Base-by-base conservation (phyloP, 2,329 filamentous ascomycete species). In the Cladosporium sp. region DNA sequence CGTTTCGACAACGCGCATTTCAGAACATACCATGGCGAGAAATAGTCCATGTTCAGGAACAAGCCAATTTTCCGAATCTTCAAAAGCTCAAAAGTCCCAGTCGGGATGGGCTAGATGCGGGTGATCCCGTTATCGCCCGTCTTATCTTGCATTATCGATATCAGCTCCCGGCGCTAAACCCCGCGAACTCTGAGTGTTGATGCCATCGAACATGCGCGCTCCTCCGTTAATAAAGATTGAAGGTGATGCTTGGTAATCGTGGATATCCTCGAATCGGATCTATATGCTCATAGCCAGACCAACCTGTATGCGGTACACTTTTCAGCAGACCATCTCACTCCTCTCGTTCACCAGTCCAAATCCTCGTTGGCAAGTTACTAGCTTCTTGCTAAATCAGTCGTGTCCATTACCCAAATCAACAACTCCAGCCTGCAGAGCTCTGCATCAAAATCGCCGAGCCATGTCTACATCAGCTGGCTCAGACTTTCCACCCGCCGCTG, bases 401-500 rank as follows among this genome's bases (percentile, higher is more conserved):
- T 9, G 22, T 27, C 22, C 22, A 9, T 27, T 27, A 9, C 22
- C 22, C 22, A 27, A 4, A 5, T 27, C 22, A 27, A 27, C 22
- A 27, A 27, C 9, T 9, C n/a, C n/a, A n/a, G 22, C 9, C 9
- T 9, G 22, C 22, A 27, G 5, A 27, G 9, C 4, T 5, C 9
- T 9, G 9, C 9, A 3, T 15, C 32, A 35, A 35, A 16, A 15
- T 4, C 3, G 7, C 36, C n/a, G 22, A 25, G 32, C 3, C 2
- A 51, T 51, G 48, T 50, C 48, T 15, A 35, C 38, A 25, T 40
- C 49, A 35, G n/a, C 42, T 19, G 49, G 42, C 30, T 18, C 52
- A 7, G 53, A 57, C 41, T 76, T 75, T 53, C 72, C 72, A 20
- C 72, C 73, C 20, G 51, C 60, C 19, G 59, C 66, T 39, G 59